These are phyloP conservation scores for Melastoma candidum DNA, from an alignment of 441 rosid genomes.

Conservation along the genomic window DNA sequence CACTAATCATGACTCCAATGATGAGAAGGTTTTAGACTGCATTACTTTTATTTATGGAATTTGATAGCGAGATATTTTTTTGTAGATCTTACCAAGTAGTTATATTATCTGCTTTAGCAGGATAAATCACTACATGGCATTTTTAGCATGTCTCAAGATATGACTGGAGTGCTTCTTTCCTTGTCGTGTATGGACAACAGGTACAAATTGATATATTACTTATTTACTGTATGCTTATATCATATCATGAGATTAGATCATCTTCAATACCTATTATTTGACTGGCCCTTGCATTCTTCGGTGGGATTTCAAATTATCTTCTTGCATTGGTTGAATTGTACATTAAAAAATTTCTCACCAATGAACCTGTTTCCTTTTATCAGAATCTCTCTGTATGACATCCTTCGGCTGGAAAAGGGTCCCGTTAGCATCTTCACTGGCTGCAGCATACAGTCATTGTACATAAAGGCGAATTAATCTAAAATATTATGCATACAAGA, in stretches of 20 bases:
- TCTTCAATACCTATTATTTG: no score
- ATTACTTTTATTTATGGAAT: background rate
- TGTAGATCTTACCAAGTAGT: background rate
- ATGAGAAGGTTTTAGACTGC: conserved; percentile 34
- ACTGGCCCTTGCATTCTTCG: background rate
- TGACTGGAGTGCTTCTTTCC: conserved; percentile 57
- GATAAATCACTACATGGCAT: conserved; percentile 61
- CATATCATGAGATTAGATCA: no score
- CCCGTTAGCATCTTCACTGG: conserved; percentile 61
- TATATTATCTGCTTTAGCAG: conserved; percentile 20
- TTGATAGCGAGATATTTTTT: no score
- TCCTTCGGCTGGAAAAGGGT: conserved; percentile 75
- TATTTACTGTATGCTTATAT: background rate
- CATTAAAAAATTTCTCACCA: background rate
- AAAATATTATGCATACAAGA: background rate
- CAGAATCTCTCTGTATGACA: conserved; percentile 74
- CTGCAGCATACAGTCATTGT: conserved; percentile 69
- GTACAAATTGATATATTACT: conserved; percentile 20
- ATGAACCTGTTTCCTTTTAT: conserved; percentile 7
- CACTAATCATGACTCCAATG: conserved; percentile 35
- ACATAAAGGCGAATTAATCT: conserved; percentile 53
- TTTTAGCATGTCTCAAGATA: conserved; percentile 84
- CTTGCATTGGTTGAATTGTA: background rate
- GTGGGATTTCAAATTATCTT: background rate
- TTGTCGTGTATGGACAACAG: conserved; percentile 93